Evolutionary conservation across 768 basidiomycete genomes (phyloP).

Genomic region (Boletus insuetus): DNA sequence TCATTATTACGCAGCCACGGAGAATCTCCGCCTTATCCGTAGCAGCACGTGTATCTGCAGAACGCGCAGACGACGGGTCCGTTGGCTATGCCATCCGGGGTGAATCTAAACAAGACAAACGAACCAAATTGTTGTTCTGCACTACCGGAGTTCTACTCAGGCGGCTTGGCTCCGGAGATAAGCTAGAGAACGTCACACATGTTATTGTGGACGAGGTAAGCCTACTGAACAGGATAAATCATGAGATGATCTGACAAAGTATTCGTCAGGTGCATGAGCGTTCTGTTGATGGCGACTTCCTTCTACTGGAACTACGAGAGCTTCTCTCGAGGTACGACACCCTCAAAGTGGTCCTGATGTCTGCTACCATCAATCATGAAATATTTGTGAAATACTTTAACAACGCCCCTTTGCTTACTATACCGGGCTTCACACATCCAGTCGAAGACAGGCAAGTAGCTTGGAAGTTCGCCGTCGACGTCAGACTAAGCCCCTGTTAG

Average conservation of each 20-base stretch:
- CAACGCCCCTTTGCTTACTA: conserved; percentile 74
- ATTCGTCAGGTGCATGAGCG: conserved; percentile 78
- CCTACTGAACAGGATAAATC: background rate
- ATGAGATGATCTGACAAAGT: background rate
- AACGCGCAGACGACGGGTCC: conserved; percentile 71
- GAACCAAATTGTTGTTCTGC: conserved; percentile 82
- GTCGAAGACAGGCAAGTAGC: conserved; percentile 65
- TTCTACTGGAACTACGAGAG: conserved; percentile 81
- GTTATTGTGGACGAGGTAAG: conserved; percentile 87
- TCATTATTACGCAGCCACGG: conserved; percentile 88
- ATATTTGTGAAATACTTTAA: conserved; percentile 82
- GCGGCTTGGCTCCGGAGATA: conserved; percentile 71
- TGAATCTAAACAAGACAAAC: conserved; percentile 63
- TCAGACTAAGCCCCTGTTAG: conserved; percentile 35
- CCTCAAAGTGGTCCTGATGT: conserved; percentile 88
- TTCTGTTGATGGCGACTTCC: conserved; percentile 86
- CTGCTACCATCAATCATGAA: conserved; percentile 91
- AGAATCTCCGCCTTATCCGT: conserved; percentile 88
- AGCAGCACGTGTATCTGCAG: conserved; percentile 80
- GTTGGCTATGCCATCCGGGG: conserved; percentile 91
- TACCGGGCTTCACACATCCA: conserved; percentile 80
- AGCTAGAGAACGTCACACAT: conserved; percentile 70
- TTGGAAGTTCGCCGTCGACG: background rate
- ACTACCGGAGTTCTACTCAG: conserved; percentile 93
- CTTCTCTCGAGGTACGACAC: conserved; percentile 58